A percentile compares a stretch with the other conserved stretches of the same genome.
Evolutionary conservation across 148 eudicot genomes (phyloP).

Genomic region (Drosera capensis): DNA sequence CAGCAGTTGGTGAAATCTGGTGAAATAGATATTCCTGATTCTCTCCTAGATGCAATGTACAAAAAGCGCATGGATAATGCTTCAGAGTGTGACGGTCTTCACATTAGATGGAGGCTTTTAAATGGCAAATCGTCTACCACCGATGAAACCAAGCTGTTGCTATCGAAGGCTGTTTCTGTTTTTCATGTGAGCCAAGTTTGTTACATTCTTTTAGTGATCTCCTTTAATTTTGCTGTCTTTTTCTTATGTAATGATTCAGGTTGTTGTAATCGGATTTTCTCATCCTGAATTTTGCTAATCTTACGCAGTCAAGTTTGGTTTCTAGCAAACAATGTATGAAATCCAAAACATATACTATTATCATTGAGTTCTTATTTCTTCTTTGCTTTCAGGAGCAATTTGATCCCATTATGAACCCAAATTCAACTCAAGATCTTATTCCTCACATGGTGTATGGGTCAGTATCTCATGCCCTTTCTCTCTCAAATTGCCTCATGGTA

Average conservation of each 20-base stretch:
- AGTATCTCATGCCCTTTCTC: conserved; percentile 8
- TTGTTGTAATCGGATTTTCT: too few relatives aligned
- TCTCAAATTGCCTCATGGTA: too few relatives aligned
- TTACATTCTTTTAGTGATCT: too few relatives aligned
- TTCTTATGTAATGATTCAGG: too few relatives aligned
- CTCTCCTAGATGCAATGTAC: conserved; percentile 23
- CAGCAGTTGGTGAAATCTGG: conserved; percentile 31
- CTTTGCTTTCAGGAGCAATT: conserved; percentile 48
- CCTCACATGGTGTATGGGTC: conserved; percentile 91
- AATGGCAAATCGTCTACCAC: conserved; percentile 35
- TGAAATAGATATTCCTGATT: conserved; percentile 33
- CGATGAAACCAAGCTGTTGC: conserved; percentile 33
- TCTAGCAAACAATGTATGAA: too few relatives aligned
- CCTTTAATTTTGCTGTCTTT: too few relatives aligned
- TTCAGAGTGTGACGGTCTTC: conserved; percentile 18
- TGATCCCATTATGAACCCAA: conserved; percentile 48
- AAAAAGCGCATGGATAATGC: conserved; percentile 31
- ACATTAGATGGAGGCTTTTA: conserved; percentile 69
- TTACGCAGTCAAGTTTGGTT: too few relatives aligned
- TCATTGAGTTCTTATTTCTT: neutral
- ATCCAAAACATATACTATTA: too few relatives aligned
- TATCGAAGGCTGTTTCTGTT: conserved; percentile 59
- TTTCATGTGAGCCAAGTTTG: conserved; percentile 83
- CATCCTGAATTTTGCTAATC: too few relatives aligned
- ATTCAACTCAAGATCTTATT: conserved; percentile 50